A percentile compares a stretch with the other conserved stretches of the same genome.
Conservation (phyloP, 352 stramenopile species). For the Porosira glacialis region DNA sequence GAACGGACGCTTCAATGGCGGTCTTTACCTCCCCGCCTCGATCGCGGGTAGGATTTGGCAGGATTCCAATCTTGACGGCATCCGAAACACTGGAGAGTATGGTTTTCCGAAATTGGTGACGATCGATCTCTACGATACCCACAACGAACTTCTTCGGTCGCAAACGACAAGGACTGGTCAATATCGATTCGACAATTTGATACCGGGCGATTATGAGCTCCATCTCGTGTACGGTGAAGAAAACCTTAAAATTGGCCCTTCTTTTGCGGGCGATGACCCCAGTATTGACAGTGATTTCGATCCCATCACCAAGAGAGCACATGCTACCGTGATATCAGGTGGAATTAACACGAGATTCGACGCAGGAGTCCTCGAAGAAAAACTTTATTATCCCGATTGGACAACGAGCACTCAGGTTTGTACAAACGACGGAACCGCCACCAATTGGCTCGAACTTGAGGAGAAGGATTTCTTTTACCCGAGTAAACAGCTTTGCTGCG, state of each 20-base stretch:
- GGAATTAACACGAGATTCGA: conserved; percentile 34
- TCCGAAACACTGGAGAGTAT: conserved; percentile 40
- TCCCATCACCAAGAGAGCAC: conserved; percentile 19
- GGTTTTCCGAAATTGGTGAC: conserved; percentile 17
- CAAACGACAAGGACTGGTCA: conserved; percentile 16
- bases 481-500: conserved; percentile 49
- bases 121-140: conserved; percentile 31
- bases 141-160: conserved; percentile 18
- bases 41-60: conserved; percentile 48
- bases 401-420: conserved; percentile 41
- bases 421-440: conserved; percentile 52
- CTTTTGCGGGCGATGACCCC: conserved; percentile 29
- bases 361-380: conserved; percentile 46
- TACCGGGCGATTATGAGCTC: conserved; percentile 31
- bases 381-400: conserved; percentile 54
- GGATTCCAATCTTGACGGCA: conserved; percentile 33
- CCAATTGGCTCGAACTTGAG: conserved; percentile 43
- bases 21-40: conserved; percentile 40
- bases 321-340: conserved; percentile 30
- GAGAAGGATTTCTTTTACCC: conserved; percentile 46
- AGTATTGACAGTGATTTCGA: conserved; percentile 34
- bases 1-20: conserved; percentile 33
- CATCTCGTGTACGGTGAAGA: conserved; percentile 22
- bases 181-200: conserved; percentile 36
- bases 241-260: conserved; percentile 35